A percentile compares a stretch with the other conserved stretches of the same genome.
Evolutionary conservation across 2,329 filamentous ascomycete species (phyloP).

Genomic region (Penicillium sp.): DNA sequence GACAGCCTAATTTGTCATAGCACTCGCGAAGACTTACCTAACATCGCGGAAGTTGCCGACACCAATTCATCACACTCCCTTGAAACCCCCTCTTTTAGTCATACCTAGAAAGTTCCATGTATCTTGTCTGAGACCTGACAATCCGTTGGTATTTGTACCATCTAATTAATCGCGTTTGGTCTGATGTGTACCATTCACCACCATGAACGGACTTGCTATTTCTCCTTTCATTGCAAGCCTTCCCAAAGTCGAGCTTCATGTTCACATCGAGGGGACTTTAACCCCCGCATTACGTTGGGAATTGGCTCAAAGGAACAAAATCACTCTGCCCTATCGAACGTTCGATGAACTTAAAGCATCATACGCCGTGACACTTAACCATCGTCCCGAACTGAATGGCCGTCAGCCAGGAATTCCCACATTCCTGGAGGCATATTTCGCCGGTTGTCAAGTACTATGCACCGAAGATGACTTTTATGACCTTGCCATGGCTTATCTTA

Average conservation of each 20-base stretch:
- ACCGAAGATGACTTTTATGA: conserved; percentile 46
- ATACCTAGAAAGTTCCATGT: not conserved
- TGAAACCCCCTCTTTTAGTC: not conserved
- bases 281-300: conserved; percentile 48
- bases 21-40: not conserved
- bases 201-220: conserved; percentile 26
- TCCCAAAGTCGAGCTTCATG: conserved; percentile 53
- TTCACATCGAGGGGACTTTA: conserved; percentile 55
- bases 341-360: conserved; percentile 39
- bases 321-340: conserved; percentile 35
- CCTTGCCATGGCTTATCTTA: conserved; percentile 46
- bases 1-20: conserved; percentile 1
- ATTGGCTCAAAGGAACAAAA: conserved; percentile 45
- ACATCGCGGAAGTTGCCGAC: not conserved
- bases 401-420: conserved; percentile 30
- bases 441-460: conserved; percentile 29
- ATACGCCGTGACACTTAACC: conserved; percentile 42
- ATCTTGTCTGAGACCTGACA: not conserved
- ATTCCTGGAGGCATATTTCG: conserved; percentile 40
- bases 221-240: conserved; percentile 40
- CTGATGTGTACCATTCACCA: not conserved
- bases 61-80: not conserved
- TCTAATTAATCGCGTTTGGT: not conserved
- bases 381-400: conserved; percentile 44
- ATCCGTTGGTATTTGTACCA: too few relatives aligned